Base-by-base conservation (phyloP, 208 protist genomes). In the Crithidia bombi region DNA sequence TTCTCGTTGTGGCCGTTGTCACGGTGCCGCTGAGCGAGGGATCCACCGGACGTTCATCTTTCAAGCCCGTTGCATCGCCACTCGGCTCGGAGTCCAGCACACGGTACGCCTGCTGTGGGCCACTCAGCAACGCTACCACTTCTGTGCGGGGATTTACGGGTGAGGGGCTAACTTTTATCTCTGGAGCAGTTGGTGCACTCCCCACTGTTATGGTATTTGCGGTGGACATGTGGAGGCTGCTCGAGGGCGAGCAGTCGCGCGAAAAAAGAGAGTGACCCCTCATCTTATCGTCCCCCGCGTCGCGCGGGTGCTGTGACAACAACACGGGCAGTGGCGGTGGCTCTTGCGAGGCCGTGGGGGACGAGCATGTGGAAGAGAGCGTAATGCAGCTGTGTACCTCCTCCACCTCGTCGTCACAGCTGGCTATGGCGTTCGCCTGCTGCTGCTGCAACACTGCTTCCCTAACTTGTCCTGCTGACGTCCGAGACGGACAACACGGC, bases 331-430 rank as follows among this genome's bases (percentile, higher is more conserved):
- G 62, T 11, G 3, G 17, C n/a, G 25, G 65, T 21, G 7, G 11
- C 30, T 32, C 38, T 32, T 36, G 23, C 10, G 41, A 23, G 5
- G 32, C n/a, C 11, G 6, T 14, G 21, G 44, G 69, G 0, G 59
- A 56, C 6, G 51, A 54, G 32, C 0, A 15, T n/a, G 55, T 70
- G 23, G 71, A 76, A 9, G 71, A 76, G 17, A 76, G 32, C 38
- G 71, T 76, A 2, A 61, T 25, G 47, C 63, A 70, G 43, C 71
- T 76, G 38, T 65, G 63, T 9, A 76, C 54, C 63, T 70, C 71
- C 38, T 58, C 55, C 28, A 28, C 49, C 36, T 70, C 63, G 11
- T 68, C 36, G 47, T 62, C 51, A n/a, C n/a, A n/a, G n/a, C n/a
- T n/a, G n/a, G n/a, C n/a, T n/a, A n/a, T n/a, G n/a, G n/a, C n/a